Evolutionary conservation across 2,329 filamentous ascomycete species (phyloP), one percentile per base, ranked within the genome.

Genomic region (Aspergillus quadricinctus): DNA sequence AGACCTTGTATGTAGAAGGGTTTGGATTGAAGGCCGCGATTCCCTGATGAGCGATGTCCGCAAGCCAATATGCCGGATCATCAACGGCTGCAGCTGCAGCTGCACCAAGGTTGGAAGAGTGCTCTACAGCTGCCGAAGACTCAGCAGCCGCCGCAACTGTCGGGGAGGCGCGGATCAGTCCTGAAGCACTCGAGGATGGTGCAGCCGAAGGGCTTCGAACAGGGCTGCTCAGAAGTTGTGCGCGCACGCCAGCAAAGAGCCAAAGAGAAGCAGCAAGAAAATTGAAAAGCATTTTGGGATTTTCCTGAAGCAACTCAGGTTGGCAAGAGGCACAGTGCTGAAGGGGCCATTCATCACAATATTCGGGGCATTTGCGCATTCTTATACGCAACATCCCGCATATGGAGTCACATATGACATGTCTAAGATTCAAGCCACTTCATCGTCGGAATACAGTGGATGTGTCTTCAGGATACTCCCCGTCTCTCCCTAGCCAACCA

Each of bases 1-100:
- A 69, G 35, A 69, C 66, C 9, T 49, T 60, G 40, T 69, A 69
- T 19, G 49, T 49, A 8, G 64, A 64, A 8, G 66, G 65, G 45
- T 66, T 54, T 2, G 61, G 21, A 40, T 70, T 69, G 52, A 67
- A 68, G 10, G 66, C 64, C 3, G 66, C 64, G 11, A 61, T 55
- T 1, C 72, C 72, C 55, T 72, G 69, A 31, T 73, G 70, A 28
- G 57, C 53, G 35, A 74, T 74, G 28, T 62, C 56, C 23, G 62
- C 66, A 23, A 68, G 54, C 66, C 73, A 75, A 60, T 73, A 75
- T 23, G 43, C 19, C 4, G 43, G 19, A 25, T 46, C 43, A 23
- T 6, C 31, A 37, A 37, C 31, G 4, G 31, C 31, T 37, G 31
- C 31, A 37, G 31, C 31, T 35, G 31, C 31, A 14, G 43, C 43